Evolutionary conservation across 164 flowering plant species (phyloP), one percentile per base, ranked within the genome.

Genomic region (Brasenia schreberi): DNA sequence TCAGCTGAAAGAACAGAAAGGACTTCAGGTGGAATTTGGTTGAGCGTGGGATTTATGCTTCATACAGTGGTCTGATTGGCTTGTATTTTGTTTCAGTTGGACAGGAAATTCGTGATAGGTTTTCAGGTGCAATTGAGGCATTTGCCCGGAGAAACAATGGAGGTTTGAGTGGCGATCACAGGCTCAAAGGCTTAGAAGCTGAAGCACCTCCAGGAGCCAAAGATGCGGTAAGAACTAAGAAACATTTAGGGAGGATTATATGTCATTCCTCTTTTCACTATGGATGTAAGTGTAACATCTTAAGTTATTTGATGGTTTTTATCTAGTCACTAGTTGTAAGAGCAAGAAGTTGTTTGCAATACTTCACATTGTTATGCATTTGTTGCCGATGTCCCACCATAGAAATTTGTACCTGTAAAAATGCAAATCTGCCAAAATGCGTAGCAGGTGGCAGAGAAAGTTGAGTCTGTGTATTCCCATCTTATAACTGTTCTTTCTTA

Each of bases 111-210:
- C 80, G 81, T 65, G 84, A 84, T 67, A 77, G 78, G 72, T 71
- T 82, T 42, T 72, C 85, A 6, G 84, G 84, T 72, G 77, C 84
- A 59, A 79, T 82, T 18, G 86, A 84, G 59, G 79, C 82, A 66
- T 84, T 81, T 72, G 66, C 85, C 65, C 75, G 85, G 76, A 74
- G 83, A 70, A 81, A 78, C 62, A 64, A 49, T 69, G 42, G 78
- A 27, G 71, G 75, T 52, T 59, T 83, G 62, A 81, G 77, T 66
- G 82, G 77, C 10, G 81, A 77, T 69, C 75, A 75, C 58, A 78
- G 68, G 70, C 79, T 79, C 63, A 83, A 72, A 71, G 67, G 4
- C 43, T 65, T 49, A 19, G 81, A 73, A 63, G 77, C 39, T 33
- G 39, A 69, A 42, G 42, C 59, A 44, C 65, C 63, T 16, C 42